A percentile compares a stretch with the other conserved stretches of the same genome.
Evolutionary conservation across 345 rosid genomes (phyloP).

Genomic region (Citrus cavaleriei): DNA sequence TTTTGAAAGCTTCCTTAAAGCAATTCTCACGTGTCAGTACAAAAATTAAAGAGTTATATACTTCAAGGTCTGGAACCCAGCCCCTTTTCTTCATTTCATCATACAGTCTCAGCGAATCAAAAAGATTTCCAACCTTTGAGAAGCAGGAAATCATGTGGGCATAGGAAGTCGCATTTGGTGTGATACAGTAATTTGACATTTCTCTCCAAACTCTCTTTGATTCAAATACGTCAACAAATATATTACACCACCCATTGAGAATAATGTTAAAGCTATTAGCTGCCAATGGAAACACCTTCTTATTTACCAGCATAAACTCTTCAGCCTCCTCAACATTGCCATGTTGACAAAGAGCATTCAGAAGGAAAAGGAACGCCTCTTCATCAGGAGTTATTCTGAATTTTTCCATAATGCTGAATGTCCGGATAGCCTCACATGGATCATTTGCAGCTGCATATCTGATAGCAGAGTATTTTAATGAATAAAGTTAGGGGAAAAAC

Average conservation of each 20-base stretch:
- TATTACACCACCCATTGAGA: conserved; percentile 79
- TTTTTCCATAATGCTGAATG: conserved; percentile 72
- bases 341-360: conserved; percentile 57
- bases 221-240: conserved; percentile 59
- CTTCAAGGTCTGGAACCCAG: conserved; percentile 52
- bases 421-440: conserved; percentile 63
- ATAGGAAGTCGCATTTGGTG: conserved; percentile 65
- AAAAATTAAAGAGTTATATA: conserved; percentile 68
- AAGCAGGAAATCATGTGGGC: conserved; percentile 75
- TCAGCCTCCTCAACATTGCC: conserved; percentile 94
- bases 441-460: conserved; percentile 83
- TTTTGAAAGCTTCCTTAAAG: conserved; percentile 59
- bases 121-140: conserved; percentile 78
- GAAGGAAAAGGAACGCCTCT: conserved; percentile 59
- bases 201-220: conserved; percentile 91
- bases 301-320: conserved; percentile 78
- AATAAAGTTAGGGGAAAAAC: background rate
- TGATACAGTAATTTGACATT: conserved; percentile 66
- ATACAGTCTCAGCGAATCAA: conserved; percentile 72
- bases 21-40: conserved; percentile 71
- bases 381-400: conserved; percentile 68
- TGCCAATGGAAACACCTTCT: conserved; percentile 68
- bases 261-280: conserved; percentile 65
- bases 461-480: background rate
- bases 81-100: conserved; percentile 92